Conservation (phyloP, 2,329 filamentous ascomycete species). For the Parastagonospora avenae region DNA sequence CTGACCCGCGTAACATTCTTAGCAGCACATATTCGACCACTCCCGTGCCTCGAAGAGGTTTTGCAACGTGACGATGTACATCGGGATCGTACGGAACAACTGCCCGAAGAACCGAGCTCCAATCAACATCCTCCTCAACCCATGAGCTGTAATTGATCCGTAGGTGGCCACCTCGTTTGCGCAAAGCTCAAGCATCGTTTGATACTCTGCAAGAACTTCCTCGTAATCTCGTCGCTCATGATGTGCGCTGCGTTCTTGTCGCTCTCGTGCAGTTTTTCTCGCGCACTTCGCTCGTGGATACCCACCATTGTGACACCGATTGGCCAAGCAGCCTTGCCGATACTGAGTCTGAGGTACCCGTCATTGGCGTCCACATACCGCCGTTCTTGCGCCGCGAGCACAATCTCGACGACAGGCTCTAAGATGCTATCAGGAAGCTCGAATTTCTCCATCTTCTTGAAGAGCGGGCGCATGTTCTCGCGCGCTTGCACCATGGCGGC, state of each 20-base stretch:
- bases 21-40: too few relatives aligned
- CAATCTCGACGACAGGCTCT: conserved; percentile 86
- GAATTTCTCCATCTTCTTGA: conserved; percentile 83
- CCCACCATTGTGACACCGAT: conserved; percentile 99
- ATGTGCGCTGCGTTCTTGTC: conserved; percentile 85
- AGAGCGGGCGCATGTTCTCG: conserved; percentile 86
- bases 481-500: conserved; percentile 85
- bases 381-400: conserved; percentile 84
- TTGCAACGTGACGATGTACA: too few relatives aligned
- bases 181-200: conserved; percentile 96
- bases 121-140: conserved; percentile 58
- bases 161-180: conserved; percentile 93
- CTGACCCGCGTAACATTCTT: too few relatives aligned
- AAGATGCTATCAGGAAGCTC: conserved; percentile 81
- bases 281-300: conserved; percentile 94
- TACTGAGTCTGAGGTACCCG: conserved; percentile 88
- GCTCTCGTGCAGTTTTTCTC: conserved; percentile 89
- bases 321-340: conserved; percentile 96
- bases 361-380: conserved; percentile 97
- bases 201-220: conserved; percentile 97
- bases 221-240: conserved; percentile 93
- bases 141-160: conserved; percentile 93
- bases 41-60: too few relatives aligned
- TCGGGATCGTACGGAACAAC: too few relatives aligned
- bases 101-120: not conserved